Conservation (phyloP, 192 early-diverging fungal species). For the Podochytrium sp. region DNA sequence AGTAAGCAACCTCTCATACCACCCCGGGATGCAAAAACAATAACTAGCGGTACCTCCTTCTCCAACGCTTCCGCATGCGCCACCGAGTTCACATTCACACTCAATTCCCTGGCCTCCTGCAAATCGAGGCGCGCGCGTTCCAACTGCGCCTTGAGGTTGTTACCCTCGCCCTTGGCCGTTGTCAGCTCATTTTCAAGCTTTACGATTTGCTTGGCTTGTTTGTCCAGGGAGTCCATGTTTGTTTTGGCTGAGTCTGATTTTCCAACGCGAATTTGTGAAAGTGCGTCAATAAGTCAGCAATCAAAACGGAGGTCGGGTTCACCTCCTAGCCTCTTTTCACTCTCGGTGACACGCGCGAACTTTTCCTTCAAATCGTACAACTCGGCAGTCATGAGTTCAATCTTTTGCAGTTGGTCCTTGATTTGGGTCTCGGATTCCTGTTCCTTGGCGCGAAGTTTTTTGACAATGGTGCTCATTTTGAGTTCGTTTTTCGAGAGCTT, state of each 20-base stretch:
- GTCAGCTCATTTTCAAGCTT: conserved; percentile 39
- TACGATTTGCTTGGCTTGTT: conserved; percentile 44
- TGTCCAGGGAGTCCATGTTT: conserved; percentile 30
- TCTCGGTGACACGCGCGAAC: conserved; percentile 23
- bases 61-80: conserved; percentile 47
- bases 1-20: background rate
- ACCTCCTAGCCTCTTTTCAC: conserved; percentile 38
- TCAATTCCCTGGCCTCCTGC: conserved; percentile 25
- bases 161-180: conserved; percentile 3
- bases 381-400: conserved; percentile 24
- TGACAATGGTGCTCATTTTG: conserved; percentile 66
- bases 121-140: conserved; percentile 39
- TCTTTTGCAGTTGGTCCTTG: conserved; percentile 39
- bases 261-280: background rate
- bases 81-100: conserved; percentile 32
- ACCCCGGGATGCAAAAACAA: background rate
- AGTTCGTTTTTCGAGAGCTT: conserved; percentile 78
- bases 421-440: conserved; percentile 61
- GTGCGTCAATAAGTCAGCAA: background rate
- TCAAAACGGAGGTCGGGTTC: background rate
- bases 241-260: conserved; percentile 25
- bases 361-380: conserved; percentile 36
- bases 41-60: conserved; percentile 26
- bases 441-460: conserved; percentile 71
- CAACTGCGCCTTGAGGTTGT: conserved; percentile 21